Evolutionary conservation across 2,329 filamentous ascomycete species (phyloP).

Genomic region (Aspergillus pseudoglaucus): DNA sequence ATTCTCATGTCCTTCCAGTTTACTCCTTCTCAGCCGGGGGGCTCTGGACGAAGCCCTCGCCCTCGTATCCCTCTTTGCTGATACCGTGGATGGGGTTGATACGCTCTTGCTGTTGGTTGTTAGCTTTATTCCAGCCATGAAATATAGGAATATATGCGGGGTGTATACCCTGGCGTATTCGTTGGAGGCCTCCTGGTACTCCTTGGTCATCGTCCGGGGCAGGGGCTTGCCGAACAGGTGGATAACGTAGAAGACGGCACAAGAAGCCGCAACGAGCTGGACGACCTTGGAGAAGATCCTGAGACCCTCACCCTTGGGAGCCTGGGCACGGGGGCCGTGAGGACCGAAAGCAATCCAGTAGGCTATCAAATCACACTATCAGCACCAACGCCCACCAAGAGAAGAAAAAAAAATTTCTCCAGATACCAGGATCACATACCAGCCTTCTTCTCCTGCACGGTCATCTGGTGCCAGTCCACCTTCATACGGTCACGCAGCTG

Average conservation of each 20-base stretch:
- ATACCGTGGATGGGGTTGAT: constrained; percentile 82
- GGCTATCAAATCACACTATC: constrained; percentile 49
- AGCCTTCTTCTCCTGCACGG: constrained; percentile 96
- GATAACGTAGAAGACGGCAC: constrained; percentile 65
- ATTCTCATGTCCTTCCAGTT: background rate
- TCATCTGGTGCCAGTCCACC: constrained; percentile 92
- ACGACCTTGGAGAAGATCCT: constrained; percentile 70
- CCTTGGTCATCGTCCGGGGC: constrained; percentile 87
- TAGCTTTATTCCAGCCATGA: constrained; percentile 5
- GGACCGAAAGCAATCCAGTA: constrained; percentile 99
- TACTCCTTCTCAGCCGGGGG: constrained; percentile 35
- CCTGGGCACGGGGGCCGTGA: constrained; percentile 79
- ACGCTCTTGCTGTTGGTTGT: constrained; percentile 61
- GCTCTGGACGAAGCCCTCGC: constrained; percentile 71
- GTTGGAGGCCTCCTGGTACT: constrained; percentile 93
- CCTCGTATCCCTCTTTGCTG: constrained; percentile 69
- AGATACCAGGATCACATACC: constrained; percentile 57
- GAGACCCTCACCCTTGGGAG: constrained; percentile 77
- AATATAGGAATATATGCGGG: background rate
- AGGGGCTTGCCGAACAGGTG: constrained; percentile 65
- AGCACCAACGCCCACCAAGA: background rate
- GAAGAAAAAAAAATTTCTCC: background rate
- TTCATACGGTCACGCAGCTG: constrained; percentile 96
- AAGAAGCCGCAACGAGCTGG: constrained; percentile 59
- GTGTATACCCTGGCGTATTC: constrained; percentile 80